These are phyloP conservation scores for Apiospora hydei DNA, from an alignment of 2,329 filamentous ascomycete genomes.

Conservation along the genomic window DNA sequence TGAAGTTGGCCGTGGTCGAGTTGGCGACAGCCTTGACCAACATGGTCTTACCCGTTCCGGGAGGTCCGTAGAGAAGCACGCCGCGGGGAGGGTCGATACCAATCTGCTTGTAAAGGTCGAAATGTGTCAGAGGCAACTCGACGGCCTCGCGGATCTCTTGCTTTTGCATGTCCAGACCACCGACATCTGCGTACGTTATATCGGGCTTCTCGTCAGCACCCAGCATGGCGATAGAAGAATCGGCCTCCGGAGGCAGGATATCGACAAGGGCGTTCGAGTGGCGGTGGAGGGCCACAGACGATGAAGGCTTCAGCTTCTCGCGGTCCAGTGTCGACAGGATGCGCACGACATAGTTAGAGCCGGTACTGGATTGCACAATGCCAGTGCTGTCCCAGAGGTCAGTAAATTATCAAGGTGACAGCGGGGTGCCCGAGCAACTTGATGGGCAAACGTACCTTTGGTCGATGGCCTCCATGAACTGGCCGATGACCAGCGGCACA, in stretches of 20 bases:
- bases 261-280: slow-evolving; percentile 99
- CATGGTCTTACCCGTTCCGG: slow-evolving; percentile 89
- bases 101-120: slow-evolving; percentile 98
- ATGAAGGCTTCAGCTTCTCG: slow-evolving; percentile 96
- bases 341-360: slow-evolving; percentile 98
- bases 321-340: slow-evolving; percentile 98
- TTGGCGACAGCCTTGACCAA: slow-evolving; percentile 97
- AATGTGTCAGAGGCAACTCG: slow-evolving; percentile 94
- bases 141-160: slow-evolving; percentile 98
- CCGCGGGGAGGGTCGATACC: slow-evolving; percentile 97
- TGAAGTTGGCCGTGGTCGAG: slow-evolving; percentile 97
- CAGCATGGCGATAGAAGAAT: slow-evolving; percentile 98
- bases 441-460: slow-evolving; percentile 75
- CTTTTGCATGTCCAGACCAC: slow-evolving; percentile 99
- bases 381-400: slow-evolving; percentile 71
- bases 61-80: slow-evolving; percentile 94
- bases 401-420: slow-evolving; percentile 10
- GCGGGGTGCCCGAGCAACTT: slow-evolving; percentile 26
- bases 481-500: slow-evolving; percentile 95
- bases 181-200: slow-evolving; percentile 96
- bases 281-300: slow-evolving; percentile 94
- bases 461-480: slow-evolving; percentile 99
- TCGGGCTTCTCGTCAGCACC: slow-evolving; percentile 97
- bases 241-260: slow-evolving; percentile 97
- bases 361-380: slow-evolving; percentile 97